These are phyloP conservation scores for Nematodospora valgi DNA, from an alignment of 805 yeast species.

Conservation along the genomic window DNA sequence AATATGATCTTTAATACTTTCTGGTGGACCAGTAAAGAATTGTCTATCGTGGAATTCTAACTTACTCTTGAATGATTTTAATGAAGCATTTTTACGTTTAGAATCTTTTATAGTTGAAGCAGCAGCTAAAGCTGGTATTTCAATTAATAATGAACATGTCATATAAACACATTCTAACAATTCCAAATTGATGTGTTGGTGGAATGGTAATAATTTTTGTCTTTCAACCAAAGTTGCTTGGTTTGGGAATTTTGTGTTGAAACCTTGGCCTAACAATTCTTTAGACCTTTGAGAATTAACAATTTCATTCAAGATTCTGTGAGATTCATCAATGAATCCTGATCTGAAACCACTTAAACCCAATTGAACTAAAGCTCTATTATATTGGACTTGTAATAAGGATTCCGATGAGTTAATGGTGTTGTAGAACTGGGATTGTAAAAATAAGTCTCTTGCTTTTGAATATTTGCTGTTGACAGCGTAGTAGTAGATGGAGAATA, in stretches of 20 bases:
- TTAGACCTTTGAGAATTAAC: conserved; percentile 81
- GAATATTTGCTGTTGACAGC: conserved; percentile 84
- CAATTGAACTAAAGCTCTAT: conserved; percentile 91
- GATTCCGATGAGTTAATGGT: conserved; percentile 83
- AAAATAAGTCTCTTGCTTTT: conserved; percentile 84
- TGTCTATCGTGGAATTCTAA: conserved; percentile 92
- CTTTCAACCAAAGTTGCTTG: conserved; percentile 57
- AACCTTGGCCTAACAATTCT: conserved; percentile 92
- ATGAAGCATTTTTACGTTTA: conserved; percentile 37
- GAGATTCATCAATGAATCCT: conserved; percentile 82
- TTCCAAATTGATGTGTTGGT: conserved; percentile 96
- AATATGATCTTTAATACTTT: conserved; percentile 88
- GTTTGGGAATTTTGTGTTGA: conserved; percentile 61
- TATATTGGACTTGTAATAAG: conserved; percentile 83
- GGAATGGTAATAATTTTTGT: conserved; percentile 91
- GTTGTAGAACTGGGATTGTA: conserved; percentile 80
- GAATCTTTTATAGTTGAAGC: conserved; percentile 62
- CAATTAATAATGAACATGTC: conserved; percentile 84
- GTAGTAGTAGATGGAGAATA: conserved; percentile 83
- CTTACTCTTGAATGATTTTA: conserved; percentile 86
- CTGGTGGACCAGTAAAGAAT: conserved; percentile 96
- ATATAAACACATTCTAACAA: conserved; percentile 90
- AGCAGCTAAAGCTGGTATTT: conserved; percentile 86
- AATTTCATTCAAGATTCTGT: conserved; percentile 82
- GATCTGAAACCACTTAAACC: conserved; percentile 94